Base-by-base conservation (phyloP, 805 yeast genomes). In the Yamadazyma olivae region DNA sequence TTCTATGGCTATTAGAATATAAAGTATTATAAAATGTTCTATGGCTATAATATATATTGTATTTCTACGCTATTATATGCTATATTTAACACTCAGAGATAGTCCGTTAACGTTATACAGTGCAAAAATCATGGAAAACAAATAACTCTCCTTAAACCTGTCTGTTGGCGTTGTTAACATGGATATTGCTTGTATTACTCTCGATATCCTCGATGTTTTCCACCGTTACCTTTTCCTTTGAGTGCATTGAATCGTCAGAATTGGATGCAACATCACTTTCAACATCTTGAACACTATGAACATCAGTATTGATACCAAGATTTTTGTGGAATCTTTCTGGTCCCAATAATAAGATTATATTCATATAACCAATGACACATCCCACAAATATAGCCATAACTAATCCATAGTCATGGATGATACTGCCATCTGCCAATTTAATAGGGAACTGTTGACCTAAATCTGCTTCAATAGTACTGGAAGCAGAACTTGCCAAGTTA, bases 401-500 rank as follows among this genome's bases (percentile, higher is more conserved):
- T 35, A 71, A 74, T 13, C 81, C 82, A 55, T 82, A 83, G 53
- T 83, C 70, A 50, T 68, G 75, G 6, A 32, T 44, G 13, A 37
- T 41, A 2, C 48, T 53, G 6, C 33, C 45, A 9, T 48, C 42
- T 5, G 44, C 37, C 4, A 36, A 27, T 3, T 38, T 27, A 22
- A 79, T 46, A 2, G 86, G 87, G 66, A 79, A 83, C 35, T 64
- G 57, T 19, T 67, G 67, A 16, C 88, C 83, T 27, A 79, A 59
- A 12, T 69, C 64, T 3, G 85, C 64, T 55, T 82, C 87, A 43
- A 82, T 82, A 4, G 90, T 82, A 13, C 82, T 71, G 3, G 83
- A 74, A 1, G 87, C 88, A 13, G 83, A 73, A 4, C 84, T 75
- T 0, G 81, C 84, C 50, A 83, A 69, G 54, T 81, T 81, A 61